These are phyloP conservation scores for Pelargonium fulgidum DNA, from an alignment of 441 rosid genomes.

Conservation along the genomic window DNA sequence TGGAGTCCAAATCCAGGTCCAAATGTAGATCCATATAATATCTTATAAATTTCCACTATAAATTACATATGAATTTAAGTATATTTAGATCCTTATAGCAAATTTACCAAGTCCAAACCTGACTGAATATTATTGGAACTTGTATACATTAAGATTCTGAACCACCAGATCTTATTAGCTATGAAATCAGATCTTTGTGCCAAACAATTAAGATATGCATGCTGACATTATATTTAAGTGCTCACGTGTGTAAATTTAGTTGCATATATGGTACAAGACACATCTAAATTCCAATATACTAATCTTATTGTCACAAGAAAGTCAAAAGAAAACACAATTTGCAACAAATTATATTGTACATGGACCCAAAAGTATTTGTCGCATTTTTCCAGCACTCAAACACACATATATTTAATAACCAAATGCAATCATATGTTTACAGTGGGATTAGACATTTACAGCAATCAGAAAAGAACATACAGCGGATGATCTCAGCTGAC, in stretches of 20 bases:
- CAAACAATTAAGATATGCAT: neutral
- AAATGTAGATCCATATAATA: too few species aligned
- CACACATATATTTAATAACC: neutral
- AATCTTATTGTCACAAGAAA: neutral
- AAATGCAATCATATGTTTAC: neutral
- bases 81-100: neutral
- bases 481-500: slow-evolving; percentile 84
- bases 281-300: too few species aligned
- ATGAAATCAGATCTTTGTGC: neutral
- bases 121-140: neutral
- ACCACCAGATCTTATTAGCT: neutral
- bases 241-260: too few species aligned
- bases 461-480: slow-evolving; percentile 42
- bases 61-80: too few species aligned
- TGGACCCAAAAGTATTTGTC: neutral
- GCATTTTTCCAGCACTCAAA: neutral
- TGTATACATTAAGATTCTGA: neutral
- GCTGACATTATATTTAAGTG: neutral
- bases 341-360: neutral
- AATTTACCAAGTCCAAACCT: neutral
- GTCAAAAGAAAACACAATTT: neutral
- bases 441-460: neutral
- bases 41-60: too few species aligned
- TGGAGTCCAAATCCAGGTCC: too few species aligned
- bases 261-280: too few species aligned